These are phyloP conservation scores for Cladosporium velox DNA, from an alignment of 2,329 filamentous ascomycete species.

Conservation along the genomic window DNA sequence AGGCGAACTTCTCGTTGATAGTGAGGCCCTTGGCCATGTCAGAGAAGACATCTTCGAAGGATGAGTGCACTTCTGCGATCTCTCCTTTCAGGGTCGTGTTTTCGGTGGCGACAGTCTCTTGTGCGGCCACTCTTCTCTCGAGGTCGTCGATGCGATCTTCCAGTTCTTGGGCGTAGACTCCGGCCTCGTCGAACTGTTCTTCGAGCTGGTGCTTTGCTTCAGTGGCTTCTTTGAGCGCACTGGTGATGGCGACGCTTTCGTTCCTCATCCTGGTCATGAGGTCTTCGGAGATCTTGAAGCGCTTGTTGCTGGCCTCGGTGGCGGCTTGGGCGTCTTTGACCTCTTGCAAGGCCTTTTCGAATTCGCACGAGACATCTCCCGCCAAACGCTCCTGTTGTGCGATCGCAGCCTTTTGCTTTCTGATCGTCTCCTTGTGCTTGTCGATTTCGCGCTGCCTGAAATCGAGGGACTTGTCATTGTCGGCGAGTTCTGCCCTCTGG, in stretches of 20 bases:
- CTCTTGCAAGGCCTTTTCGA: background rate
- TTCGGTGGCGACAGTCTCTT: background rate
- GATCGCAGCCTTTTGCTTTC: too few species aligned
- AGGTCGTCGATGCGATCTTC: background rate
- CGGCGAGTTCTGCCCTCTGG: background rate
- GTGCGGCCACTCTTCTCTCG: background rate
- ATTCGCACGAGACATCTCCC: background rate
- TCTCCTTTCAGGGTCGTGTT: background rate
- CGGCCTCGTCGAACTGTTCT: background rate
- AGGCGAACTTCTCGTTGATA: slow-evolving; percentile 13
- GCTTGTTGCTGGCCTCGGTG: background rate
- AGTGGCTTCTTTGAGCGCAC: background rate
- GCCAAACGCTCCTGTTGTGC: background rate
- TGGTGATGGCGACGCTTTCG: background rate
- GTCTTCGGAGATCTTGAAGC: background rate
- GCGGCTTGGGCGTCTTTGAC: background rate
- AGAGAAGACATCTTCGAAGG: background rate
- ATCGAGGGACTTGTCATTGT: background rate
- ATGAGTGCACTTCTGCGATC: background rate
- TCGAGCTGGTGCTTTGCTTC: background rate
- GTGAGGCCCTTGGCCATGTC: slow-evolving; percentile 17
- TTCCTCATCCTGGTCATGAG: background rate
- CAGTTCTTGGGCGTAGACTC: background rate
- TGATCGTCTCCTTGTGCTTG: background rate
- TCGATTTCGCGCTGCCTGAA: background rate